Evolutionary conservation across 306 rosid genomes (phyloP), one percentile per base, ranked within the genome.

Genomic region (Coriaria nepalensis): DNA sequence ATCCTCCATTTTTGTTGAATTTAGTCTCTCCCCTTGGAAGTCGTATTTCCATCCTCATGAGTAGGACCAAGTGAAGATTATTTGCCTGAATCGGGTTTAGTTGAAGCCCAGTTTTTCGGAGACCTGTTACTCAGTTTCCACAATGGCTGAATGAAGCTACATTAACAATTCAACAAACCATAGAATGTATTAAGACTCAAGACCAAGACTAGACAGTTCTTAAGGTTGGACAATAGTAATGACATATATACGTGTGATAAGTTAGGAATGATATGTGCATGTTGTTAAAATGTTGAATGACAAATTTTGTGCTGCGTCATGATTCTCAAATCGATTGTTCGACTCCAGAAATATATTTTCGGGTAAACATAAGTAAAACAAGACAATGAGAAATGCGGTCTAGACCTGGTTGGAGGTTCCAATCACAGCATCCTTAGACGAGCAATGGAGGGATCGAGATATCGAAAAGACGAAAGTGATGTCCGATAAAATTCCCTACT

Each of bases 351-450:
- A 33, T 33, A 68, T 52, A 38, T 40, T 37, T 9, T 51, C 3
- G 29, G 29, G 29, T 20, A 20, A 20, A 20, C 29, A 20, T 20
- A 20, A 20, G 29, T 20, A 20, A 20, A 20, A 20, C 29, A 20
- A 20, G 29, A 20, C 29, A 43, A 52, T 37, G 35, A 50, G 53
- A 39, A 60, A 43, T 45, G 37, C 53, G 59, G 74, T 50, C 57
- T 5, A 32, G 37, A 82, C 94, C 96, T 79, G 79, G 58, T 47
- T 64, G 47, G 76, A 33, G 59, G 45, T 59, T 53, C 53, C 55
- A 48, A 53, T 49, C 38, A 66, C 59, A 10, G 13, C 49, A 50
- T 32, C 63, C 50, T 66, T 20, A 20, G 29, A 20, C 29, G 3
- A 20, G 29, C 29, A 20, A 20, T 20, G 29, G 29, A 20, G 29